Conservation (phyloP, 148 eudicot species). For the Talinum fruticosum region DNA sequence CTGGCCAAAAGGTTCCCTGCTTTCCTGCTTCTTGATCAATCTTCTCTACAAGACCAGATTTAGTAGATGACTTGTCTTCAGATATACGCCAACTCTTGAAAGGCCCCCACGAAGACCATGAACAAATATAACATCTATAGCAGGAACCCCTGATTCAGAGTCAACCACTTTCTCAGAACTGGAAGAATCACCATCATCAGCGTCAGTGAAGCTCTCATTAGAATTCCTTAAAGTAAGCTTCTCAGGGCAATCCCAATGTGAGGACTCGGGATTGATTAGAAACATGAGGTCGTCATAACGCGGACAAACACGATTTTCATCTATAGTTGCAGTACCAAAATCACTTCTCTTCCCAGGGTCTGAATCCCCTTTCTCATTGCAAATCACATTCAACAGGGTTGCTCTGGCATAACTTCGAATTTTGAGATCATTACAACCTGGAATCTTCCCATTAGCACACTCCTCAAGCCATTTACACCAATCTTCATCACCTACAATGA, state of each 20-base stretch:
- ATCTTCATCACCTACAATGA: slow-evolving; percentile 48
- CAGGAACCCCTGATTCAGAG: slow-evolving; percentile 38
- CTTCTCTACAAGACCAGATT: slow-evolving; percentile 98
- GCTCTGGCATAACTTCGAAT: slow-evolving; percentile 92
- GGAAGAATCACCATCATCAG: slow-evolving; percentile 24
- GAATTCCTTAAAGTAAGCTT: slow-evolving; percentile 20
- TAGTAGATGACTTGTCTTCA: slow-evolving; percentile 90
- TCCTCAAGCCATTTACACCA: slow-evolving; percentile 96
- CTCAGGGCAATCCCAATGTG: slow-evolving; percentile 84
- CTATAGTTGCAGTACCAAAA: slow-evolving; percentile 30
- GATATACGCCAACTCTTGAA: slow-evolving; percentile 95
- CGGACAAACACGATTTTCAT: slow-evolving; percentile 40
- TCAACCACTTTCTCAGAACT: slow-evolving; percentile 24
- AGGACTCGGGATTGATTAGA: slow-evolving; percentile 74
- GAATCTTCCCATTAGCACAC: slow-evolving; percentile 92
- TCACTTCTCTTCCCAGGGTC: slow-evolving; percentile 36
- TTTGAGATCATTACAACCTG: slow-evolving; percentile 81
- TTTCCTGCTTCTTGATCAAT: slow-evolving; percentile 98
- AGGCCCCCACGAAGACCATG: slow-evolving; percentile 99
- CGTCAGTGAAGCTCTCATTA: slow-evolving; percentile 19
- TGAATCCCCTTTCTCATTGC: slow-evolving; percentile 35
- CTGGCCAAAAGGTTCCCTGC: slow-evolving; percentile 97
- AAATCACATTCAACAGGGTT: slow-evolving; percentile 63
- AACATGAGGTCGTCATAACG: slow-evolving; percentile 73
- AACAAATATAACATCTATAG: slow-evolving; percentile 79